Percentiles rank a stretch among this genome's conserved stretches.
Evolutionary conservation across 176 grass and related monocot genomes (phyloP).

Genomic region (Oryza australiensis): DNA sequence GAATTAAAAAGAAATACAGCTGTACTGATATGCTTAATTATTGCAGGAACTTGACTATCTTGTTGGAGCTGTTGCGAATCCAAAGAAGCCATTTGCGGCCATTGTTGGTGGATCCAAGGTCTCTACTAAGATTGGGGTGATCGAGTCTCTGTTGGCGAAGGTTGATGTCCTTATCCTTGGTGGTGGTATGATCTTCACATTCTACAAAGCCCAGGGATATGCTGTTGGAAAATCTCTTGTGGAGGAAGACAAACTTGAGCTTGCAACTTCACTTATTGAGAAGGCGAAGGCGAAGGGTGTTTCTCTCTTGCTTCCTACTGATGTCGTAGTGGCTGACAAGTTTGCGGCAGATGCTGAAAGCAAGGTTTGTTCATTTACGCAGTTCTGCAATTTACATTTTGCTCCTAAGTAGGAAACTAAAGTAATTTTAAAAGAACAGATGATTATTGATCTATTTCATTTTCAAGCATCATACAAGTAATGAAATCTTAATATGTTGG

Average conservation of each 20-base stretch:
- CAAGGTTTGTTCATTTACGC: conserved; percentile 62
- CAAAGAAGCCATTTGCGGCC: conserved; percentile 91
- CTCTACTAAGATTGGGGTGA: conserved; percentile 91
- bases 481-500: background rate
- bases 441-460: background rate
- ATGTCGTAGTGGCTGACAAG: conserved; percentile 82
- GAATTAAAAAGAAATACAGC: background rate
- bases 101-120: conserved; percentile 99
- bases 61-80: conserved; percentile 88
- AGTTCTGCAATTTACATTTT: background rate
- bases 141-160: conserved; percentile 76
- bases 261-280: conserved; percentile 78
- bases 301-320: conserved; percentile 73
- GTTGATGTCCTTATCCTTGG: conserved; percentile 96
- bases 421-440: background rate
- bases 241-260: conserved; percentile 94
- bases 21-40: background rate
- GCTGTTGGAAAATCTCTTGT: conserved; percentile 93
- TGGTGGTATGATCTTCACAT: conserved; percentile 96
- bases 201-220: conserved; percentile 91
- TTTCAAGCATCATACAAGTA: background rate
- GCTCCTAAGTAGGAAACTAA: background rate
- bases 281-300: conserved; percentile 85
- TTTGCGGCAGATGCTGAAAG: conserved; percentile 94
- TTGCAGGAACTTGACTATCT: conserved; percentile 91